phyloP scores from a whole-genome alignment of 495 filamentous ascomycete genomes.

The Penicillium mononematosum region DNA sequence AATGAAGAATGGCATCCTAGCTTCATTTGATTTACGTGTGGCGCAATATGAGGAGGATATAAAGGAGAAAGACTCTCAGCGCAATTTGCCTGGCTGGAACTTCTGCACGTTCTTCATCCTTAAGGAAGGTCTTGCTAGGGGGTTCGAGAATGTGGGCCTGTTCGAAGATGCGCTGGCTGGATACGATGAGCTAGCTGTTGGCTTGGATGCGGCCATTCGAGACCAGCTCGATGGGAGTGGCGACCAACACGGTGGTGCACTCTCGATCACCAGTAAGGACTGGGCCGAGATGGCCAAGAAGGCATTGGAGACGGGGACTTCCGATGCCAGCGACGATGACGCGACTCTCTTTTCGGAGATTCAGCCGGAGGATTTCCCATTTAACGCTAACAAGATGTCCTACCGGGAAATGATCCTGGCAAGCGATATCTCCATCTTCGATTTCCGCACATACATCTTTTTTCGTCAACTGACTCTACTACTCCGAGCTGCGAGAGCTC shows the following conservation, averaged over 20 bases:
- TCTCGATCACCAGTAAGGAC: constrained; percentile 69
- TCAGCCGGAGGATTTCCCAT: constrained; percentile 47
- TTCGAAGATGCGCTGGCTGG: constrained; percentile 91
- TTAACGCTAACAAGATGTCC: constrained; percentile 71
- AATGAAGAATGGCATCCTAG: constrained; percentile 80
- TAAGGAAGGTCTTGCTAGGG: constrained; percentile 89
- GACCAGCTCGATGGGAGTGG: constrained; percentile 61
- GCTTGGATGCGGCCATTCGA: constrained; percentile 75
- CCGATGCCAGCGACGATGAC: constrained; percentile 15
- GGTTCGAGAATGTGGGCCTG: constrained; percentile 93
- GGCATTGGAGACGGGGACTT: constrained; percentile 31
- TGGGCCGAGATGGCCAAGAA: constrained; percentile 58
- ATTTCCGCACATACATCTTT: constrained; percentile 94
- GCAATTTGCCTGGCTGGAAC: constrained; percentile 91
- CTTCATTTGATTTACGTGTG: constrained; percentile 87
- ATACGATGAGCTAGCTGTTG: constrained; percentile 88
- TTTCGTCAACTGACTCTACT: constrained; percentile 81
- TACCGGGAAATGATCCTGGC: constrained; percentile 91
- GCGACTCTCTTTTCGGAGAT: constrained; percentile 32
- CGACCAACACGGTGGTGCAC: constrained; percentile 61
- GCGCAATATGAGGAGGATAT: constrained; percentile 97
- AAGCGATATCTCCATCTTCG: constrained; percentile 96
- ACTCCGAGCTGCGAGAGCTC: constrained; percentile 73
- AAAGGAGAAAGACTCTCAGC: constrained; percentile 85
- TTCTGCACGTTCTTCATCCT: constrained; percentile 98